These are phyloP conservation scores for Colletotrichum eleusines DNA, from an alignment of 2,329 filamentous ascomycete species.

Conservation along the genomic window DNA sequence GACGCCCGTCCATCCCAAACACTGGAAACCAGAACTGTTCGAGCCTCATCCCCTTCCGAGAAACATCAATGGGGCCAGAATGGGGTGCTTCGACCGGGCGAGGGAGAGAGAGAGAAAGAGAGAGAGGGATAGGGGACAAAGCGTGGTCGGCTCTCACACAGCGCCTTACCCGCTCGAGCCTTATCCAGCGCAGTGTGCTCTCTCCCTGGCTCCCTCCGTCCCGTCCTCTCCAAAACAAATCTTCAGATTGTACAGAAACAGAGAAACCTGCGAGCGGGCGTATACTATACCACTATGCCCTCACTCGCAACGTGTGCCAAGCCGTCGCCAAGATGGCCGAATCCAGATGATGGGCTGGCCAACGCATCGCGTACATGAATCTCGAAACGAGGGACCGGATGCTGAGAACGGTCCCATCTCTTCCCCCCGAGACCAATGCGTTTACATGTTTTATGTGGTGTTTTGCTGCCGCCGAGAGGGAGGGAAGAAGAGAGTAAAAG, in stretches of 20 bases:
- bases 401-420: slow-evolving; percentile 1
- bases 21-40: slow-evolving; percentile 34
- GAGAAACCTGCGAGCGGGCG: slow-evolving; percentile 10
- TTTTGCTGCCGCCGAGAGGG: background rate
- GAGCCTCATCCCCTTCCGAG: slow-evolving; percentile 8
- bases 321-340: slow-evolving; percentile 34
- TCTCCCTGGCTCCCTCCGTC: background rate
- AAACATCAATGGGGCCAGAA: slow-evolving; percentile 1
- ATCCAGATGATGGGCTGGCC: slow-evolving; percentile 35
- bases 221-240: background rate
- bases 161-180: slow-evolving; percentile 4
- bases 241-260: background rate
- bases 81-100: background rate
- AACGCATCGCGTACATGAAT: background rate
- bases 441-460: slow-evolving; percentile 16
- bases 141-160: background rate
- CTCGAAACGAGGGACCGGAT: slow-evolving; percentile 34
- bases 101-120: background rate
- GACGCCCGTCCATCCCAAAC: slow-evolving; percentile 34
- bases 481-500: background rate
- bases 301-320: slow-evolving; percentile 39
- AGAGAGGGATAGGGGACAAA: background rate
- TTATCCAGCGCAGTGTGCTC: background rate
- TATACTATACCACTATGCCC: background rate
- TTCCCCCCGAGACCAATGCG: background rate